Evolutionary conservation across 495 filamentous ascomycete species (phyloP).

Genomic region (Stereocaulon alpinum): DNA sequence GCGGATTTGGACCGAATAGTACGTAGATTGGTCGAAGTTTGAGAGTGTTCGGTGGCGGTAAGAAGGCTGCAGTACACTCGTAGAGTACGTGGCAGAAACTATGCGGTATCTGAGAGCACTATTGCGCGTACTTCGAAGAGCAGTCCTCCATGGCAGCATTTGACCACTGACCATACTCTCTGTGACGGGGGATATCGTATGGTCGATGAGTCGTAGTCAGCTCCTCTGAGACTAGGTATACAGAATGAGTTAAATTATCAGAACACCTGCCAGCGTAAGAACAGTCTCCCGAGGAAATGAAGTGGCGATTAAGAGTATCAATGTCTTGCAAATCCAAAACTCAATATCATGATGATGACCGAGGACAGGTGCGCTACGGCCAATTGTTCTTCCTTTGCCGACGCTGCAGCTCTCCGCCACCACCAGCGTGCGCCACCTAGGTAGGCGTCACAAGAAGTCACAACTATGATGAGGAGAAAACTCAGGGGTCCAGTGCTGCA

Average conservation of each 20-base stretch:
- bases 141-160: conserved; percentile 46
- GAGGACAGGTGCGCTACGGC: not conserved
- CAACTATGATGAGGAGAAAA: too few species aligned
- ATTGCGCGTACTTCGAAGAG: conserved; percentile 30
- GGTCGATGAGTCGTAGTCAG: not conserved
- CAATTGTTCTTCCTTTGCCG: not conserved
- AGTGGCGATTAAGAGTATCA: not conserved
- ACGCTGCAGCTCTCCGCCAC: not conserved
- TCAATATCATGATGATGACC: conserved; percentile 8
- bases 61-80: not conserved
- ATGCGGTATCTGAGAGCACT: not conserved
- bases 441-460: too few species aligned
- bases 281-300: not conserved
- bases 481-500: too few species aligned
- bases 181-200: not conserved
- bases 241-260: not conserved
- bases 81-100: not conserved
- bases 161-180: conserved; percentile 45
- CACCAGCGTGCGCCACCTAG: too few species aligned
- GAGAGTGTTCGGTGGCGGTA: conserved; percentile 3
- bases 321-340: too few species aligned
- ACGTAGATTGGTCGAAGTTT: conserved; percentile 28
- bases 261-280: not conserved
- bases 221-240: not conserved
- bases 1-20: conserved; percentile 13